A percentile compares a stretch with the other conserved stretches of the same genome.
These are phyloP conservation scores for Monosporascus sp. DNA, from an alignment of 2,329 filamentous ascomycete genomes.

Conservation along the genomic window DNA sequence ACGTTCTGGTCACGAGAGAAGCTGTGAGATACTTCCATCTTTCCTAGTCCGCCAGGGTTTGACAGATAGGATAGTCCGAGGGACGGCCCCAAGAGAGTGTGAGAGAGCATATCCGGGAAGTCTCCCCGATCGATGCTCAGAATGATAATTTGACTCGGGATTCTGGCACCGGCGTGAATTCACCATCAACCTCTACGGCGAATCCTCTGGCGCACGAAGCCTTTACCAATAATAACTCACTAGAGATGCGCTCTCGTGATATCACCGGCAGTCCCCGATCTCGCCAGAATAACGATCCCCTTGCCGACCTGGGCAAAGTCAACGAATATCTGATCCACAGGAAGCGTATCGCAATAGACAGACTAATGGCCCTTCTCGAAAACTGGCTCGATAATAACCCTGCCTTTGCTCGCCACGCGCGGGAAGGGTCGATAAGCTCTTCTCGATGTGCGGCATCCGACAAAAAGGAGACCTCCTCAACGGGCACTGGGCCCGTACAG, in stretches of 20 bases:
- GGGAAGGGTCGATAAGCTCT: background rate
- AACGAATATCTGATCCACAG: slow-evolving; percentile 2
- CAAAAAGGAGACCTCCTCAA: background rate
- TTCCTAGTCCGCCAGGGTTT: background rate
- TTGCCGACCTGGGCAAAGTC: slow-evolving; percentile 3
- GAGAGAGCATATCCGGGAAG: background rate
- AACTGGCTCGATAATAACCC: slow-evolving; percentile 1
- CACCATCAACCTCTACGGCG: background rate
- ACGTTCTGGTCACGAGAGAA: background rate
- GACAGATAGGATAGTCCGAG: background rate
- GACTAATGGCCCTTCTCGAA: slow-evolving; percentile 5
- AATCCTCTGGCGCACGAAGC: background rate
- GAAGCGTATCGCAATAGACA: slow-evolving; percentile 4
- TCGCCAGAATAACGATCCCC: slow-evolving; percentile 2
- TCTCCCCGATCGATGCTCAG: background rate
- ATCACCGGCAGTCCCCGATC: slow-evolving; percentile 1
- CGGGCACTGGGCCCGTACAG: background rate
- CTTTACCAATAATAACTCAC: background rate
- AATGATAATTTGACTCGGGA: slow-evolving; percentile 2
- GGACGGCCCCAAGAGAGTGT: background rate
- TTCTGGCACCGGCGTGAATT: background rate
- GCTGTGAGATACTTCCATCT: background rate
- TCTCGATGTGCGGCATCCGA: background rate
- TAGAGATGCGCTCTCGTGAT: slow-evolving; percentile 3
- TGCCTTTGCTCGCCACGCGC: background rate